Base-by-base conservation (phyloP, 768 basidiomycete species). In the Trametes sanguinea region DNA sequence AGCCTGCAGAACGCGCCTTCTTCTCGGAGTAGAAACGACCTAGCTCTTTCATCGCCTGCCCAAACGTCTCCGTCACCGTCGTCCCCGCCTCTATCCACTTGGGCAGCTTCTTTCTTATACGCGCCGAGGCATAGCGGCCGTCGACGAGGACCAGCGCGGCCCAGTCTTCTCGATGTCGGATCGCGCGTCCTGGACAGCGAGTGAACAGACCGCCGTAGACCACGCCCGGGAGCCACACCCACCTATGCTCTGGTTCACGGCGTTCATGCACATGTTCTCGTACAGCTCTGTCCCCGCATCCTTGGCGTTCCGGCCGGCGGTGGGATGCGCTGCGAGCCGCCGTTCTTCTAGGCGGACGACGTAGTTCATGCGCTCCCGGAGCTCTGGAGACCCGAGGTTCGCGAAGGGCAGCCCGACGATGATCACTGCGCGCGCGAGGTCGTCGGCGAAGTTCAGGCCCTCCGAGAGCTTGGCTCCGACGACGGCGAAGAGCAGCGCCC, bases 191-290 rank as follows among this genome's bases (percentile, higher is more conserved):
- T 97, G 58, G 6, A 37, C 0, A 37, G 6, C 6, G 6, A 6
- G 11, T 37, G 11, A 37, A 2, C 35, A 22, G 22, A 22, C 22
- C 22, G 22, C 1, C 1, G 22, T 22, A 22, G 22, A 1, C 22
- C 22, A 22, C 22, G 22, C 22, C 22, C 22, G 22, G 22, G 22
- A 22, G 22, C 22, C 22, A 22, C 11, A 37, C 35, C 35, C 6
- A 92, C 95, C 96, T 63, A 99, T 97, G 58, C 92, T 94, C 73
- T 99, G 96, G 74, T 99, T 99, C 54, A 99, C 95, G 0, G 95
- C 92, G 65, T 88, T 90, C 89, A 92, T 92, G 68, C 91, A 92
- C 83, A 92, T 83, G 68, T 92, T 93, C 77, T 92, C 90, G 72
- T 95, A 98, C 56, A 96, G 77, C 75, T 94, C 94, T 16, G 68